Evolutionary conservation across 2,329 filamentous ascomycete genomes (phyloP), one percentile per base, ranked within the genome.

Genomic region (Aspergillus ibericus): DNA sequence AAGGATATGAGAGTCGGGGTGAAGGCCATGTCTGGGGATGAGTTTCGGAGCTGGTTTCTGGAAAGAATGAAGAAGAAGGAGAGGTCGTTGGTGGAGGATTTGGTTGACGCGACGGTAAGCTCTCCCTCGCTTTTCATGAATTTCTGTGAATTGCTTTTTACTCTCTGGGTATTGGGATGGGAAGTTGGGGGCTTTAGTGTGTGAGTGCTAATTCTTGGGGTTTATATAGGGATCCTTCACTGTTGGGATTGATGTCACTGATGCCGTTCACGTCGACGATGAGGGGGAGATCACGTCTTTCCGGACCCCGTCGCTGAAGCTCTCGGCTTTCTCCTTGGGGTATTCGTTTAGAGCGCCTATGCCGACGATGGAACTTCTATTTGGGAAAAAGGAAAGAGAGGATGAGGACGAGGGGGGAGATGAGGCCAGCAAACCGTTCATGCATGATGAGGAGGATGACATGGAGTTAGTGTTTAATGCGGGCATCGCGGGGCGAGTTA

Each of bases 1-100:
- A 75, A 77, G 70, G 73, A 71, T 3, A 48, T 32, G 22, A 65
- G 65, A 59, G 62, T 79, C 5, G 77, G 77, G 2, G 69, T 77
- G 8, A 73, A 69, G 63, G 64, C 74, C 1, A 75, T 75, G 72
- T 66, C 68, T 34, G 66, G 70, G n/a, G 65, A 70, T 44, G 71
- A 79, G 62, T 78, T 79, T 63, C 71, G 75, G 29, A 61, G 58
- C 18, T 78, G 76, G 76, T 78, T 78, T 53, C 60, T 78, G 59
- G 71, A 68, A 35, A 68, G 60, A 3, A 77, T 80, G 76, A 75
- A 75, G 62, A 70, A 63, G 29, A 69, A 71, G 51, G 77, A 80
- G 61, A 68, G 74, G 52, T 67, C 68, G 38, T 65, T 66, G 25
- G 53, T 80, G 13, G 67, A 78, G 55, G 66, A 67, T 16, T 35